Evolutionary conservation across 129 eudicot genomes (phyloP).

Genomic region (Escallonia rubra): DNA sequence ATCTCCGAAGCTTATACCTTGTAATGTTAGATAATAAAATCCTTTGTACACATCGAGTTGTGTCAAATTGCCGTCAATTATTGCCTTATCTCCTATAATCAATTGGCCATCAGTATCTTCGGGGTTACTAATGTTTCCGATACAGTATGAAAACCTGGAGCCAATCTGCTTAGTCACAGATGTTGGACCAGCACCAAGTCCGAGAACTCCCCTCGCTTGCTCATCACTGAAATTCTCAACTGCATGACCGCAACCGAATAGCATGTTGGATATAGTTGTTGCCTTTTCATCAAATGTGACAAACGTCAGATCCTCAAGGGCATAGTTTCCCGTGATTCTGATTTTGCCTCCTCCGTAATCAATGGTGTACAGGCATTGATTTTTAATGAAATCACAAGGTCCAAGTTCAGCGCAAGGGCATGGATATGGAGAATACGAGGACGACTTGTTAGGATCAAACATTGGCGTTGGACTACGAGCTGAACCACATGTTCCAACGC

Average conservation of each 20-base stretch:
- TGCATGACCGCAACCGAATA: background rate
- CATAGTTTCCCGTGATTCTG: background rate
- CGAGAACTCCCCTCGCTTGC: too few relatives aligned
- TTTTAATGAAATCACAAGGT: background rate
- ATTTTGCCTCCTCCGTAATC: background rate
- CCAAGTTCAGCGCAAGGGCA: background rate
- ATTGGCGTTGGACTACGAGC: background rate
- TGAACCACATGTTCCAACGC: background rate
- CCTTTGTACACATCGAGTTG: background rate
- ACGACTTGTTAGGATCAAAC: background rate
- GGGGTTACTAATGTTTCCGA: slow-evolving; percentile 17
- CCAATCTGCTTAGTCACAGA: background rate
- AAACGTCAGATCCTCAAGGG: background rate
- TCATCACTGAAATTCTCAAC: too few relatives aligned
- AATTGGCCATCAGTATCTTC: slow-evolving; percentile 5
- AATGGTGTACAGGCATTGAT: background rate
- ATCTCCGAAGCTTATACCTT: background rate
- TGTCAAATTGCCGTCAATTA: background rate
- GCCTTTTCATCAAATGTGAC: background rate
- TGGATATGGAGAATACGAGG: background rate
- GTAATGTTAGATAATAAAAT: background rate
- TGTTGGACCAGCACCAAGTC: too few relatives aligned
- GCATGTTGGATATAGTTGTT: background rate
- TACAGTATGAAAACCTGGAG: slow-evolving; percentile 17
- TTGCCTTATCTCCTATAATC: slow-evolving; percentile 7